Conservation (phyloP, 768 basidiomycete genomes). For the Naematelia encephala region DNA sequence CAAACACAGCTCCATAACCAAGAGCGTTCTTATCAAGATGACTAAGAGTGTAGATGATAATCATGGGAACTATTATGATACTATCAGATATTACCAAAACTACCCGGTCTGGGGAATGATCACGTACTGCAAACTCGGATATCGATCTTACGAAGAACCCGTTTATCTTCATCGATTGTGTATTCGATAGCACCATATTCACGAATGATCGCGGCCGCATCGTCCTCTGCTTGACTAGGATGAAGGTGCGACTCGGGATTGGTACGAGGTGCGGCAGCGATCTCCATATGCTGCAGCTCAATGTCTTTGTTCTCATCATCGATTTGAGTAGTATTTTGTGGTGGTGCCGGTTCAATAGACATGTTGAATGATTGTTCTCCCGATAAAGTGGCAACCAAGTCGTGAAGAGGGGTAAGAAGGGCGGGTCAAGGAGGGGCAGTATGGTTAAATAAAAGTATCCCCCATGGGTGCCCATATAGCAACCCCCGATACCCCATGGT, state of each 20-base stretch:
- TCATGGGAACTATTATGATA: background rate
- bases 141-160: conserved; percentile 32
- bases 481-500: background rate
- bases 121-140: conserved; percentile 1
- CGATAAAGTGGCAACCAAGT: too few relatives aligned
- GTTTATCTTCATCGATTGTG: conserved; percentile 16
- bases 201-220: background rate
- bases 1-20: conserved; percentile 53
- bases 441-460: too few relatives aligned
- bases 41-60: background rate
- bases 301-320: background rate
- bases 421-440: too few relatives aligned
- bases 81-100: too few relatives aligned
- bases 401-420: too few relatives aligned
- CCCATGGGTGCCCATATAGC: background rate
- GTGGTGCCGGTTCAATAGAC: background rate
- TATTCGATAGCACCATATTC: conserved; percentile 15
- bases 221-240: background rate
- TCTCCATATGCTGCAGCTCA: background rate
- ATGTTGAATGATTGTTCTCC: background rate
- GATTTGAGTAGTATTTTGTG: background rate
- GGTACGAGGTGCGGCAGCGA: background rate
- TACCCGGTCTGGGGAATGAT: background rate
- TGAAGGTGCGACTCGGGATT: background rate
- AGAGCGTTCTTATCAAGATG: conserved; percentile 8